These are phyloP conservation scores for Ensete glaucum DNA, from an alignment of 176 grass and related monocot species.

Conservation along the genomic window DNA sequence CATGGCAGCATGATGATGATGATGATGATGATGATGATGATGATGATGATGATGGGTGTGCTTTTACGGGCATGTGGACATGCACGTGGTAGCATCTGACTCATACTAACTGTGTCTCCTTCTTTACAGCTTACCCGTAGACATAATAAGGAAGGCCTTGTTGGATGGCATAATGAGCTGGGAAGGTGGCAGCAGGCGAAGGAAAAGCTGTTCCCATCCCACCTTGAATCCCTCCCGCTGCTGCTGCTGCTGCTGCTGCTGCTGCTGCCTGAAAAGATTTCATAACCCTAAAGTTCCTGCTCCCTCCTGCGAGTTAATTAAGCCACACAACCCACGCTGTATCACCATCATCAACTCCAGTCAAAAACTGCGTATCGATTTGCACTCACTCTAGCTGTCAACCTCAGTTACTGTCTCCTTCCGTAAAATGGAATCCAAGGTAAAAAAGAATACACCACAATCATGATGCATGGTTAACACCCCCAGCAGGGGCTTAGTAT, in stretches of 20 bases:
- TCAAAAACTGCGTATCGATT: background rate
- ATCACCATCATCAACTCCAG: background rate
- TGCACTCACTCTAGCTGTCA: background rate
- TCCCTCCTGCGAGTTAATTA: slow-evolving; percentile 9
- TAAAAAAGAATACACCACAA: background rate
- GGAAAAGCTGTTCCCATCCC: slow-evolving; percentile 18
- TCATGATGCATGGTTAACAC: background rate
- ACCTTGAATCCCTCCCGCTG: background rate
- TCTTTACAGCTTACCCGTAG: slow-evolving; percentile 17
- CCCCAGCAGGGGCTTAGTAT: background rate
- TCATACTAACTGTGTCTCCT: background rate
- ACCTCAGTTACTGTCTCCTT: background rate
- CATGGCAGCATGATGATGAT: background rate
- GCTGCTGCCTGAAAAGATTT: slow-evolving; percentile 19
- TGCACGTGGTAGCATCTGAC: slow-evolving; percentile 3
- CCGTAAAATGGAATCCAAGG: background rate
- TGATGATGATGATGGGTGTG: background rate
- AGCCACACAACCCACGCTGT: background rate
- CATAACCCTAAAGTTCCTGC: slow-evolving; percentile 19
- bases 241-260: background rate
- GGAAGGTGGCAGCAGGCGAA: slow-evolving; percentile 5
- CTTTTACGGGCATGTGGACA: background rate
- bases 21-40: background rate
- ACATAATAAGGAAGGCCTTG: slow-evolving; percentile 16
- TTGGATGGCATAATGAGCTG: slow-evolving; percentile 21